These are phyloP conservation scores for Stagonosporopsis vannaccii DNA, from an alignment of 2,329 filamentous ascomycete species.

Conservation along the genomic window DNA sequence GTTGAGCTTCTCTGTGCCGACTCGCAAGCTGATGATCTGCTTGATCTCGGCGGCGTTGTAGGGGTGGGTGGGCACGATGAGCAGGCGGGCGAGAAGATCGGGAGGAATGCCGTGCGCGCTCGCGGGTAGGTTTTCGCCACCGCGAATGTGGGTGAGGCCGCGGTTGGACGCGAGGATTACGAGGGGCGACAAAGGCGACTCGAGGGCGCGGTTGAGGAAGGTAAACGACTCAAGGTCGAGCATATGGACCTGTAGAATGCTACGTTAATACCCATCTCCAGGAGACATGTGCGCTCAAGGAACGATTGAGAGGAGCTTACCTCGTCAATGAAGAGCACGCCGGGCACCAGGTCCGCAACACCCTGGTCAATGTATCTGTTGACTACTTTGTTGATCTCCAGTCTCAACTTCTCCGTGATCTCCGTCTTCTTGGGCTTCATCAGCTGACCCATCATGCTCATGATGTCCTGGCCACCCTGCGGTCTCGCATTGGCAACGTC, in stretches of 20 bases:
- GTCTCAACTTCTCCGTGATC: constrained; percentile 94
- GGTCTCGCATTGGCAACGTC: constrained; percentile 95
- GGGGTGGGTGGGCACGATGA: constrained; percentile 93
- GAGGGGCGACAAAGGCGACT: constrained; percentile 92
- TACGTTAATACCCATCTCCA: background rate
- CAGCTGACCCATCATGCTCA: constrained; percentile 99
- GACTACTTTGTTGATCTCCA: constrained; percentile 99
- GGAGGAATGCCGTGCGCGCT: constrained; percentile 93
- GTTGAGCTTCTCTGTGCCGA: constrained; percentile 79
- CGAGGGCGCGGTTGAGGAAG: constrained; percentile 96
- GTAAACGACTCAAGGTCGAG: constrained; percentile 99
- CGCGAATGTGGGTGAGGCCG: constrained; percentile 90
- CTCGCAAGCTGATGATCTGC: constrained; percentile 85
- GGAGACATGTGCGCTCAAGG: constrained; percentile 26
- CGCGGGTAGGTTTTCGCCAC: constrained; percentile 67
- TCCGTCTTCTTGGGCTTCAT: constrained; percentile 99
- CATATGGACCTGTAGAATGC: constrained; percentile 83
- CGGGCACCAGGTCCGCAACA: constrained; percentile 95
- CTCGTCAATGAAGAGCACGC: constrained; percentile 98
- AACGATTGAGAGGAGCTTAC: constrained; percentile 59
- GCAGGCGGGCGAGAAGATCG: constrained; percentile 89
- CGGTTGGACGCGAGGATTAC: constrained; percentile 98
- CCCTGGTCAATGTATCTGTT: constrained; percentile 99
- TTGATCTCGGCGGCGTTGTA: constrained; percentile 91
- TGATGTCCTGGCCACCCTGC: constrained; percentile 97